Conservation (phyloP, 257 asterid genomes). For the Primulina tabacum region DNA sequence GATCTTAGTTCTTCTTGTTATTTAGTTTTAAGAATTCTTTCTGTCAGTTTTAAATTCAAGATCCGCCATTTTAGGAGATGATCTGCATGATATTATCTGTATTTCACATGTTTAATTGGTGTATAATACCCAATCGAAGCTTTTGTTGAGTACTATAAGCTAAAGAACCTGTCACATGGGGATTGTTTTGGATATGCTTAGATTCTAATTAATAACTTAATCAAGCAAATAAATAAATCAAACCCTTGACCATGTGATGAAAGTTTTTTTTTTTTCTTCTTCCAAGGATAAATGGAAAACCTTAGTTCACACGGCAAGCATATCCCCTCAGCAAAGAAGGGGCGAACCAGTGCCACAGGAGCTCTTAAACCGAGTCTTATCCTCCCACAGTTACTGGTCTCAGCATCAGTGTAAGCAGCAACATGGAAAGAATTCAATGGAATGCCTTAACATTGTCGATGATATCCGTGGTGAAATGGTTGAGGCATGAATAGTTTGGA, state of each 20-base stretch:
- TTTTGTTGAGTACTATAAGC: constrained; percentile 3
- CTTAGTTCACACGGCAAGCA: constrained; percentile 76
- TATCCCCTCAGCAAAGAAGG: constrained; percentile 73
- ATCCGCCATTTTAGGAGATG: not conserved
- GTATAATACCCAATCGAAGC: constrained; percentile 27
- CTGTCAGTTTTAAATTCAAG: not conserved
- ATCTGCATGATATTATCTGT: not conserved
- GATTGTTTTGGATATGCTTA: constrained; percentile 18
- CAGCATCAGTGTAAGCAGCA: constrained; percentile 54
- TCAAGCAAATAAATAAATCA: not conserved
- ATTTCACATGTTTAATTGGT: constrained; percentile 29
- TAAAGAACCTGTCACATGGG: constrained; percentile 19
- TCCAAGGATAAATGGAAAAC: constrained; percentile 78
- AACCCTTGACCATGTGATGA: constrained; percentile 14
- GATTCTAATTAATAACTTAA: constrained; percentile 8
- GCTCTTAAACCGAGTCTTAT: constrained; percentile 55
- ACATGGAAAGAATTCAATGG: constrained; percentile 38
- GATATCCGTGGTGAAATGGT: not conserved
- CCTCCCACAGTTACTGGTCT: constrained; percentile 59
- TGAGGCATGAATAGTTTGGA: not conserved
- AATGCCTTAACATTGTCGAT: constrained; percentile 29
- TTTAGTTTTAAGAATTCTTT: too few species aligned
- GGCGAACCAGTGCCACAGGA: constrained; percentile 83
- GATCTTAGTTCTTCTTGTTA: too few species aligned
- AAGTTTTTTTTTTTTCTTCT: not conserved